Percentiles rank a stretch among this genome's conserved stretches.
Conservation (phyloP, 164 flowering plant species). For the Sedum album region DNA sequence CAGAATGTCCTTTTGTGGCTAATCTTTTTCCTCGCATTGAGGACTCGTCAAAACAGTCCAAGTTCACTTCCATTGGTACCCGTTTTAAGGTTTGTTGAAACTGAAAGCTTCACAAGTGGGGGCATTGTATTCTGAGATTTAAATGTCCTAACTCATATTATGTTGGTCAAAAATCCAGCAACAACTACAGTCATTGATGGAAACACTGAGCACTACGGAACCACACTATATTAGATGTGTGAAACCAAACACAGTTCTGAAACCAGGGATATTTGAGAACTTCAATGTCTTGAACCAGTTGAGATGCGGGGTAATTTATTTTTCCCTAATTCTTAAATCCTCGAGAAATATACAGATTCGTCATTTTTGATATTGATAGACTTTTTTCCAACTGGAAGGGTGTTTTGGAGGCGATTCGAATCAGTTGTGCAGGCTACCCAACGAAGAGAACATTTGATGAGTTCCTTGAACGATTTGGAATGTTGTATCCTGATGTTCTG, state of each 20-base stretch:
- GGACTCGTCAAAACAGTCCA: constrained; percentile 76
- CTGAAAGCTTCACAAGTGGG: background rate
- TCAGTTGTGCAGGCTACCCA: constrained; percentile 99
- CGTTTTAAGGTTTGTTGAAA: constrained; percentile 65
- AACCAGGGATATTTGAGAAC: constrained; percentile 95
- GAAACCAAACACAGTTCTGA: constrained; percentile 92
- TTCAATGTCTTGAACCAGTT: constrained; percentile 78
- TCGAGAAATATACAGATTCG: background rate
- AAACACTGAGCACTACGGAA: constrained; percentile 84
- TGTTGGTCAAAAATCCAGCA: constrained; percentile 38
- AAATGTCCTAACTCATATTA: background rate
- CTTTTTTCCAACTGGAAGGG: constrained; percentile 36
- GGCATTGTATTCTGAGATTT: background rate
- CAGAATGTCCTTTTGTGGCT: constrained; percentile 74
- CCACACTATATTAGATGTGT: constrained; percentile 99
- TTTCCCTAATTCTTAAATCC: background rate
- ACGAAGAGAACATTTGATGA: constrained; percentile 94
- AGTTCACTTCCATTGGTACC: constrained; percentile 89
- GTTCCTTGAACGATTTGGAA: constrained; percentile 88
- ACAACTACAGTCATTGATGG: constrained; percentile 98
- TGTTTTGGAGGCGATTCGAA: constrained; percentile 97
- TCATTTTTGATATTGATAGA: background rate
- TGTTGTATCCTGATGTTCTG: constrained; percentile 89
- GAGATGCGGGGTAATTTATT: constrained; percentile 90
- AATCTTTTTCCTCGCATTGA: constrained; percentile 72